Conservation (phyloP, 441 rosid genomes). For the Flueggea neowawraea region DNA sequence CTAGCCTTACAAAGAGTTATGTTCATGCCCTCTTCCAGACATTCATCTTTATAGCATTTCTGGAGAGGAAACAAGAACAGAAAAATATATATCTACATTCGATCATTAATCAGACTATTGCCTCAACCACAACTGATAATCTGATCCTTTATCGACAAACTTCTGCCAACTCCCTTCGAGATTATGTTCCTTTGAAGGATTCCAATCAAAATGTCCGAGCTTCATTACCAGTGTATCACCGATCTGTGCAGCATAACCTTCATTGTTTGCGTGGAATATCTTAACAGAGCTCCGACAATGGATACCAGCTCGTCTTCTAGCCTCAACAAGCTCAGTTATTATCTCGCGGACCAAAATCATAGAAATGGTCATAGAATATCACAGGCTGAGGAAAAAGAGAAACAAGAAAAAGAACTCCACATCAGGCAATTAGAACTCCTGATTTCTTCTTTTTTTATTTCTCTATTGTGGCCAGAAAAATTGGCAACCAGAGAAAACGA, state of each 20-base stretch:
- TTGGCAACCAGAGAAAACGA: too few species aligned
- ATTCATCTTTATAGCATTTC: too few species aligned
- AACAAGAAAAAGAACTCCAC: neutral
- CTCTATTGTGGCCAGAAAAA: too few species aligned
- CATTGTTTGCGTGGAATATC: slow-evolving; percentile 48
- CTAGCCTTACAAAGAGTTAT: too few species aligned
- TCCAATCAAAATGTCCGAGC: slow-evolving; percentile 46
- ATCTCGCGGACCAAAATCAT: slow-evolving; percentile 45
- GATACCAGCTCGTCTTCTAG: slow-evolving; percentile 36
- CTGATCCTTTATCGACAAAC: slow-evolving; percentile 36
- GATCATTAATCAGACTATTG: slow-evolving; percentile 8
- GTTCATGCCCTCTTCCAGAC: too few species aligned
- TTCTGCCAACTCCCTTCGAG: slow-evolving; percentile 49
- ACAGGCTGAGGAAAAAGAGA: slow-evolving; percentile 26
- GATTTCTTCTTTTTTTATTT: too few species aligned
- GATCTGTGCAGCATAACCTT: slow-evolving; percentile 41
- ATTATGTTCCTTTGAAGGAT: slow-evolving; percentile 43
- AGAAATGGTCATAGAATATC: slow-evolving; percentile 46
- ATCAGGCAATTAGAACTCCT: neutral
- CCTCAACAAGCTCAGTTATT: slow-evolving; percentile 40
- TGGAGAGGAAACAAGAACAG: too few species aligned
- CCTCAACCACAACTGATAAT: slow-evolving; percentile 41
- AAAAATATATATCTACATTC: too few species aligned
- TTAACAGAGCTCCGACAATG: slow-evolving; percentile 42
- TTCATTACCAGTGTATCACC: slow-evolving; percentile 41